Base-by-base conservation (phyloP, 495 filamentous ascomycete species). In the Apiosordaria backusii region DNA sequence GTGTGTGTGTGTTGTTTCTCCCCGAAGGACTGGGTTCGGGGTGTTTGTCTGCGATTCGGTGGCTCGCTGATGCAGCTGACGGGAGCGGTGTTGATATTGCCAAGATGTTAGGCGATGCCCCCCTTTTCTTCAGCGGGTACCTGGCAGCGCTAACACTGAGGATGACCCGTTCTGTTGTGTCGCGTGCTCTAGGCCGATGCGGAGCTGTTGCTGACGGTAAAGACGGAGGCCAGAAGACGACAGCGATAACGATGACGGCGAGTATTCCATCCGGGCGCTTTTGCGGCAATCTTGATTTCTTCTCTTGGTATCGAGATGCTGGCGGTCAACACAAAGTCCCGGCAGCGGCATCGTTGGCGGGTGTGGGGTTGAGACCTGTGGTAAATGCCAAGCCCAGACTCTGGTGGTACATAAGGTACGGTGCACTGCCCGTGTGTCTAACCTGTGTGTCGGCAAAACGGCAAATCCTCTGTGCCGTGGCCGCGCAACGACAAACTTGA, bases 401-500 rank as follows among this genome's bases (percentile, higher is more conserved):
- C 16, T 45, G 35, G 35, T 45, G 35, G 35, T 45, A 15, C 35
- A 45, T 15, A n/a, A n/a, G n/a, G n/a, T n/a, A n/a, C n/a, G n/a
- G n/a, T n/a, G n/a, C n/a, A n/a, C n/a, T n/a, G n/a, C n/a, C n/a
- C n/a, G n/a, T 10, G 5, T 55, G 52, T 55, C 10, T 22, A 55
- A 55, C 52, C 52, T 45, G 15, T 55, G 22, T 23, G 22, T 55
- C 52, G 52, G 52, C 52, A 55, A 55, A 55, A 55, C 52, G 52
- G 52, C 52, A 55, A 19, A 55, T 55, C n/a, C 15, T 22, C 52
- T 55, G 52, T 23, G 52, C 52, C 52, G 52, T 55, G 22, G 13
- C 35, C 35, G 16, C 35, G 35, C 35, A 45, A 45, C 13, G 35
- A 45, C 35, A 45, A 13, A 45, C 35, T 13, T 45, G 35, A 45